Percentiles rank a stretch among this genome's conserved stretches.
phyloP scores from a whole-genome alignment of 2,329 filamentous ascomycete species.

The Nemania sp. region DNA sequence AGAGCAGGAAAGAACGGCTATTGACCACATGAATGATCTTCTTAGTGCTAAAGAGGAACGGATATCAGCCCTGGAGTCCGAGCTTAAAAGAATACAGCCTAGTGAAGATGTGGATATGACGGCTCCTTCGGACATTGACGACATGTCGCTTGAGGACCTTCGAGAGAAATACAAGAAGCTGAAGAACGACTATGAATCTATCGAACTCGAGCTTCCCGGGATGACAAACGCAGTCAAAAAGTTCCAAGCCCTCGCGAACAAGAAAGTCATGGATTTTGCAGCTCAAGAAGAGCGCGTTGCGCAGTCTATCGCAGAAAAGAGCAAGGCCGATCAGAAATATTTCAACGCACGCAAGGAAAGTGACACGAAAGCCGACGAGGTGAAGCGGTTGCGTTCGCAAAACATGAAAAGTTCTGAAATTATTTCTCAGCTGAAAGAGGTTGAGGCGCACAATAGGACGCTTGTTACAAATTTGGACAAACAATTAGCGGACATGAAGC shows the following conservation, averaged over 20 bases:
- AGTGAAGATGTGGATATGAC: constrained; percentile 61
- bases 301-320: constrained; percentile 85
- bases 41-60: constrained; percentile 82
- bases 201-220: constrained; percentile 87
- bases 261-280: constrained; percentile 84
- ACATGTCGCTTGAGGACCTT: constrained; percentile 76
- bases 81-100: constrained; percentile 77
- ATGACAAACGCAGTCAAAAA: constrained; percentile 94
- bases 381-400: constrained; percentile 81
- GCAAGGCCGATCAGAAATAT: constrained; percentile 97
- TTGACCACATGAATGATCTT: constrained; percentile 82
- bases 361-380: constrained; percentile 84
- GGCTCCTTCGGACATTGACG: constrained; percentile 64
- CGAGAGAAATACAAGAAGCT: constrained; percentile 79
- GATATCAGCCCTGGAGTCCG: constrained; percentile 84
- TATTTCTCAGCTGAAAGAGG: constrained; percentile 91
- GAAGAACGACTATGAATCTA: constrained; percentile 82
- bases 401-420: constrained; percentile 94
- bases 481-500: constrained; percentile 84
- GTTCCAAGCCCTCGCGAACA: constrained; percentile 83
- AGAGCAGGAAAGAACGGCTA: constrained; percentile 78
- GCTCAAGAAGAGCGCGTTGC: constrained; percentile 82
- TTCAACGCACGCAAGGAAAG: constrained; percentile 96
- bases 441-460: constrained; percentile 80
- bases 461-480: constrained; percentile 89